Evolutionary conservation across 768 basidiomycete genomes (phyloP).

Genomic region (Gloeostereum incarnatum): DNA sequence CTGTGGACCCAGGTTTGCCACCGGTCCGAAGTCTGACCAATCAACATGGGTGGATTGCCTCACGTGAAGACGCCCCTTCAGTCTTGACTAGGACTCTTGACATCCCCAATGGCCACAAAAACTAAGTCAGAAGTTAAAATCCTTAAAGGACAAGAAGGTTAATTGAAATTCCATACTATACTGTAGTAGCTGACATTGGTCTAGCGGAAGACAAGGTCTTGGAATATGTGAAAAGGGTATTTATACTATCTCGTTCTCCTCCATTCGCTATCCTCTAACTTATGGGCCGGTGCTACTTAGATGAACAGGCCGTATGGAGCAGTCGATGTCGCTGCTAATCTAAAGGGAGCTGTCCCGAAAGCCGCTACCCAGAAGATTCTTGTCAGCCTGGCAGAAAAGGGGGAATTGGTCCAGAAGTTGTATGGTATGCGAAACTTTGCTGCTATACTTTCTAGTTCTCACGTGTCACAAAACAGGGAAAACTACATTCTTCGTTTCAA

Average conservation of each 20-base stretch:
- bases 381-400: constrained; percentile 74
- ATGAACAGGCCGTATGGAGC: constrained; percentile 42
- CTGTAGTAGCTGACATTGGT: not conserved
- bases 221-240: constrained; percentile 70
- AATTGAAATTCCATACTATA: not conserved
- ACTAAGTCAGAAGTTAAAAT: constrained; percentile 45
- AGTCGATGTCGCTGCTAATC: constrained; percentile 84
- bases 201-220: constrained; percentile 69
- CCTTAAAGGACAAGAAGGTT: constrained; percentile 73
- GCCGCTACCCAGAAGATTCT: constrained; percentile 80
- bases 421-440: constrained; percentile 68
- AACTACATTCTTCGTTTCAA: constrained; percentile 79
- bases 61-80: too few species aligned
- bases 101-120: constrained; percentile 43
- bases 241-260: not conserved
- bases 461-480: constrained; percentile 45
- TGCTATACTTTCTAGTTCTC: constrained; percentile 2
- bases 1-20: too few species aligned
- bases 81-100: too few species aligned
- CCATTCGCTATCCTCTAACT: not conserved
- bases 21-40: too few species aligned
- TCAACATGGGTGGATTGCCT: too few species aligned
- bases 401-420: constrained; percentile 69
- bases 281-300: too few species aligned
- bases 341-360: constrained; percentile 86